Conservation (phyloP, 2,329 filamentous ascomycete genomes). For the Fusarium virguliforme region DNA sequence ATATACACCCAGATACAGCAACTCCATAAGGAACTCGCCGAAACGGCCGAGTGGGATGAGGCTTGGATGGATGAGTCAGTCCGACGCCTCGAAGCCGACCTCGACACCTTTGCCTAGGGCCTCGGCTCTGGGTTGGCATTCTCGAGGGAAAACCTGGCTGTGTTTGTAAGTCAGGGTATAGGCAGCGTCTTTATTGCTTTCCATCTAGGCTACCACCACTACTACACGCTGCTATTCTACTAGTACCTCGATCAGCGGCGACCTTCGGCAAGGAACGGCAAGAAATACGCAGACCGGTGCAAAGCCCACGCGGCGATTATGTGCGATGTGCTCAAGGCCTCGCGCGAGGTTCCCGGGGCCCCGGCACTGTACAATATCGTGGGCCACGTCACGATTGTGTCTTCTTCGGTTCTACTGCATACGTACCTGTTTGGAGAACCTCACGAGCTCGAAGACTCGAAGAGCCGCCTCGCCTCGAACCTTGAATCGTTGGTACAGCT, state of each 20-base stretch:
- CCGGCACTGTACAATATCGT: slow-evolving; percentile 56
- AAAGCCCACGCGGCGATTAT: slow-evolving; percentile 52
- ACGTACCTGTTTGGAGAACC: slow-evolving; percentile 55
- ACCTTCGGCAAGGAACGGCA: slow-evolving; percentile 49
- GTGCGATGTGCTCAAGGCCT: slow-evolving; percentile 52
- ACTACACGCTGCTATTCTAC: slow-evolving; percentile 55
- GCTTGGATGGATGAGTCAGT: slow-evolving; percentile 46
- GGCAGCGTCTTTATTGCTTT: slow-evolving; percentile 56
- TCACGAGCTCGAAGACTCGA: slow-evolving; percentile 50
- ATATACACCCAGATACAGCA: slow-evolving; percentile 55
- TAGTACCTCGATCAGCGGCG: slow-evolving; percentile 55
- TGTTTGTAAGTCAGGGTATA: slow-evolving; percentile 47
- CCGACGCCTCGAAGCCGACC: slow-evolving; percentile 37
- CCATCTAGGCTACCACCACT: slow-evolving; percentile 57
- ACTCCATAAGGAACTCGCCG: slow-evolving; percentile 52
- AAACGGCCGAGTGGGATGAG: slow-evolving; percentile 53
- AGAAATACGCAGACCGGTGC: slow-evolving; percentile 52
- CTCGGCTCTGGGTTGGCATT: slow-evolving; percentile 43
- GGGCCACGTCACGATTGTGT: slow-evolving; percentile 56
- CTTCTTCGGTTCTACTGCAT: slow-evolving; percentile 55
- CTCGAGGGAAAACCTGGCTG: slow-evolving; percentile 50
- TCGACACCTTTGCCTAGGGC: slow-evolving; percentile 47
- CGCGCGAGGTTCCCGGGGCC: slow-evolving; percentile 44
- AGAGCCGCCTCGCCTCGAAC: slow-evolving; percentile 52
- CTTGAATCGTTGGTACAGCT: slow-evolving; percentile 53